Evolutionary conservation across 495 filamentous ascomycete species (phyloP), one percentile per base, ranked within the genome.

Genomic region (Penicillium canariense): DNA sequence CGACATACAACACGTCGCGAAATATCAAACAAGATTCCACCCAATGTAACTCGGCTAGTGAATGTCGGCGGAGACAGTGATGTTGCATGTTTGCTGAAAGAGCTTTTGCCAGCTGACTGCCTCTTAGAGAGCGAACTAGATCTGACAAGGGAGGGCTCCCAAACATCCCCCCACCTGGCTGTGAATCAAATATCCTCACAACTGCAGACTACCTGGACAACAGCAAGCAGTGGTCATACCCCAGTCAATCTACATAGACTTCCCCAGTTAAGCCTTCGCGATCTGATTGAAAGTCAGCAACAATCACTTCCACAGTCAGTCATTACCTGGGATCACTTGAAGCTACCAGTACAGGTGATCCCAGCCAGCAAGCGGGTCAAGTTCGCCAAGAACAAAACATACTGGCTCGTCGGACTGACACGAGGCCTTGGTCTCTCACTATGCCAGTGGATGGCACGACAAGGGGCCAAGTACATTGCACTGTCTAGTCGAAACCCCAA

Each of bases 341-440:
- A 10, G 0, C 56, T 62, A 15, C 48, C 55, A 15, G 42, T 46
- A 4, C 62, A 65, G 17, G 49, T 62, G 12, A 50, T 11, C 0
- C 57, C 63, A 9, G 61, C 63, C 20, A 64, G 49, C 3, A 50
- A 54, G 31, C 12, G 45, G 2, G 56, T 63, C 18, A 53, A 35
- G n/a, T 67, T 67, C 12, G 23, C 58, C 5, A 54, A 52, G 9
- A 47, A 77, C 55, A 80, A 74, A 57, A 81, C 83, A 0, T 87
- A 87, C 55, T 65, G 80, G 30, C 64, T 87, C 0, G 65, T 83
- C 17, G 84, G 84, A 4, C 57, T 86, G 10, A 82, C 81, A 1
- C 76, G 81, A 15, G 77, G 80, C 25, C 70, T 86, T 4, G 84
- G 82, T 14, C 72, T 77, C 48, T 86, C 83, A 12, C 59, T 87